Evolutionary conservation across 1,284 basidiomycete species (phyloP).

Genomic region (Coniferiporia sulphurascens): DNA sequence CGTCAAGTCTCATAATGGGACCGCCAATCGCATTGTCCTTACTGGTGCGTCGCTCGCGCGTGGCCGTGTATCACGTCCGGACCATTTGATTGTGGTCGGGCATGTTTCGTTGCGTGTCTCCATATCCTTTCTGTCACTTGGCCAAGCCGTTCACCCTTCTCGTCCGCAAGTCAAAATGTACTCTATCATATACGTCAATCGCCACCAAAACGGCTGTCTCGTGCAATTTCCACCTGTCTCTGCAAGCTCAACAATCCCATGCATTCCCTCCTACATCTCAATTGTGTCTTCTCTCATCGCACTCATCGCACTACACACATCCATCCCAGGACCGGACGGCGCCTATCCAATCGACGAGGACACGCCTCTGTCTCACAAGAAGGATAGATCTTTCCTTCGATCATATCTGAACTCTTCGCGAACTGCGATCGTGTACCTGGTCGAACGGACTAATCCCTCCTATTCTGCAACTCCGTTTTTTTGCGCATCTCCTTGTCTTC

Average conservation of each 20-base stretch:
- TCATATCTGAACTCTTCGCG: conserved; percentile 15
- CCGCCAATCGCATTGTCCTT: conserved; percentile 12
- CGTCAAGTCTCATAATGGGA: conserved; percentile 15
- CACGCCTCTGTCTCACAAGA: conserved; percentile 1
- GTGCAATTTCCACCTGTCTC: conserved; percentile 19
- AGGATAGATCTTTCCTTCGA: conserved; percentile 7
- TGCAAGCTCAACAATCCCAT: conserved; percentile 32
- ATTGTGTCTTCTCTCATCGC: conserved; percentile 20
- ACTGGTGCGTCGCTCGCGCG: conserved; percentile 31
- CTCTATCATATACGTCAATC: conserved; percentile 19
- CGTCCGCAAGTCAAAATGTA: conserved; percentile 19
- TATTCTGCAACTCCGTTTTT: conserved; percentile 19
- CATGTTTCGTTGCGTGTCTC: not conserved
- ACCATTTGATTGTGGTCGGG: conserved; percentile 3
- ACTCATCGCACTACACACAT: conserved; percentile 14
- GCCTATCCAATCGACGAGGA: conserved; percentile 11
- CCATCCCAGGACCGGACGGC: conserved; percentile 12
- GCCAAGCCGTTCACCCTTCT: conserved; percentile 1
- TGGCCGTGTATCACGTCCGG: conserved; percentile 31
- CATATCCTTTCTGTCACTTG: conserved; percentile 4
- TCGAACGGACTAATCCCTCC: conserved; percentile 15
- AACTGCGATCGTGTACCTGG: conserved; percentile 14
- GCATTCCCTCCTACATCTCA: conserved; percentile 27
- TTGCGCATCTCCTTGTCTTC: conserved; percentile 25
- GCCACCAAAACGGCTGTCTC: conserved; percentile 15